Conservation (phyloP, 2,329 filamentous ascomycete species). For the Colletotrichum lentis region DNA sequence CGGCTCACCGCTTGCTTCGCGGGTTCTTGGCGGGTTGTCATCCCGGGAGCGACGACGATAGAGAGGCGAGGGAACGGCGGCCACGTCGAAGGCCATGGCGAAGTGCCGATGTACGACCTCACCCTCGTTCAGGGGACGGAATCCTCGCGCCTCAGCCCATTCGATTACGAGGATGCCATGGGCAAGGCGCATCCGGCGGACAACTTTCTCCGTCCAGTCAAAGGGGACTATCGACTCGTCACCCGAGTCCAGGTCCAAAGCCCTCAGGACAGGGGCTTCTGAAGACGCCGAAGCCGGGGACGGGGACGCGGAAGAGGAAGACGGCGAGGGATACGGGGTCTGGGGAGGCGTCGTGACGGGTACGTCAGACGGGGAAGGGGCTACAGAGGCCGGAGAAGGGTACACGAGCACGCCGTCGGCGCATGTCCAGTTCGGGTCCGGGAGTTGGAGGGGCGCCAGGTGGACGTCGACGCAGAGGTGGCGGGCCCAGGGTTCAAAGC, state of each 20-base stretch:
- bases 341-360: not conserved
- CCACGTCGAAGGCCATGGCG: constrained; percentile 65
- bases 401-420: constrained; percentile 65
- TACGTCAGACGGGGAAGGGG: constrained; percentile 5
- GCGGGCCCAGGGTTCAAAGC: constrained; percentile 56
- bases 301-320: not conserved
- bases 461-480: constrained; percentile 53
- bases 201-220: constrained; percentile 55
- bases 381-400: constrained; percentile 43
- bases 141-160: constrained; percentile 64
- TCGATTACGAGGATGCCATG: constrained; percentile 67
- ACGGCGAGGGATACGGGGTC: not conserved
- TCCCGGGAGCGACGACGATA: not conserved
- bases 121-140: constrained; percentile 60
- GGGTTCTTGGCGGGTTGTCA: not conserved
- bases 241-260: constrained; percentile 60
- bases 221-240: constrained; percentile 60
- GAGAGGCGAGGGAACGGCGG: constrained; percentile 12
- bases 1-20: not conserved
- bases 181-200: constrained; percentile 64
- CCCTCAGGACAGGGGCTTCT: constrained; percentile 47
- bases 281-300: not conserved
- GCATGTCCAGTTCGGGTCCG: constrained; percentile 63
- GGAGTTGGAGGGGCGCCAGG: constrained; percentile 54
- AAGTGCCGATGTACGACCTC: constrained; percentile 65